Evolutionary conservation across 768 basidiomycete species (phyloP).

Genomic region (Boletus subparvulus): DNA sequence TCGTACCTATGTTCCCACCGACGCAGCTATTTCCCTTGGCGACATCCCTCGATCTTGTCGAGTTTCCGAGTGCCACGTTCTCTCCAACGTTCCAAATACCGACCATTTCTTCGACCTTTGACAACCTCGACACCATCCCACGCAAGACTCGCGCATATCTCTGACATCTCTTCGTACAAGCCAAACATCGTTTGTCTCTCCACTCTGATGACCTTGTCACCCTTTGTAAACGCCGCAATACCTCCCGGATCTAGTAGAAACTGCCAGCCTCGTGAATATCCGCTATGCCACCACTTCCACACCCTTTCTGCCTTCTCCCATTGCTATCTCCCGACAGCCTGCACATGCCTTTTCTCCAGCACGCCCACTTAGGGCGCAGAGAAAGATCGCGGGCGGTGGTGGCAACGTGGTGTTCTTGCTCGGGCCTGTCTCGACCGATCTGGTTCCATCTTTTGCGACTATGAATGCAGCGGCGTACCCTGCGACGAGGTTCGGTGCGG

Average conservation of each 20-base stretch:
- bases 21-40: not conserved
- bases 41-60: not conserved
- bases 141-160: constrained; percentile 1
- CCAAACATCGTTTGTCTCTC: not conserved
- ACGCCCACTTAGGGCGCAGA: constrained; percentile 19
- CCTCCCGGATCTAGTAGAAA: not conserved
- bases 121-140: not conserved
- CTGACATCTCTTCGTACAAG: not conserved
- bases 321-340: not conserved
- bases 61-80: not conserved
- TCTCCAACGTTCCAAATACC: not conserved
- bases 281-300: not conserved
- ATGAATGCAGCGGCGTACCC: not conserved
- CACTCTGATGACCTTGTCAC: not conserved
- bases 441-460: not conserved
- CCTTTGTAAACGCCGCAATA: not conserved
- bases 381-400: constrained; percentile 7
- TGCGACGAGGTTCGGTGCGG: constrained; percentile 4
- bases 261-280: not conserved
- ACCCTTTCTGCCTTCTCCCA: not conserved
- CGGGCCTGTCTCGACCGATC: not conserved
- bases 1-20: not conserved
- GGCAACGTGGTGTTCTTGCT: not conserved
- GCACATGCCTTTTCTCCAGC: constrained; percentile 13
- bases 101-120: not conserved